Evolutionary conservation across 106 monocot genomes (phyloP).

Genomic region (Dactylorhiza incarnata): DNA sequence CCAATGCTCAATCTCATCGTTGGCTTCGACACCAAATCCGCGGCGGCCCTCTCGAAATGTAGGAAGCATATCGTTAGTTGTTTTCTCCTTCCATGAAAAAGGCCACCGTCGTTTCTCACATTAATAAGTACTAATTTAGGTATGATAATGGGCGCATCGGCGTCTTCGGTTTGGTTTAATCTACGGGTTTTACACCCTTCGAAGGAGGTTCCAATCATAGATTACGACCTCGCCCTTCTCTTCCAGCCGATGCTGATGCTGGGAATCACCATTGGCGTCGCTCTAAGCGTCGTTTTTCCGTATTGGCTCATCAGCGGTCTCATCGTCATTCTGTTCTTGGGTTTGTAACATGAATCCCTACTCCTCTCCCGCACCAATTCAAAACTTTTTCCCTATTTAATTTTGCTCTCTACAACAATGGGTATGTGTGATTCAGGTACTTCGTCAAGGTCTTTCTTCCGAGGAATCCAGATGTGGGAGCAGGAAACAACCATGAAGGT

Average conservation of each 20-base stretch:
- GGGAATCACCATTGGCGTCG: constrained; percentile 90
- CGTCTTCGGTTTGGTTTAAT: constrained; percentile 96
- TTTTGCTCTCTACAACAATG: background rate
- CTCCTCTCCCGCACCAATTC: background rate
- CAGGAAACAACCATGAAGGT: constrained; percentile 79
- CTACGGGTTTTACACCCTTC: constrained; percentile 71
- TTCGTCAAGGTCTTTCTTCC: constrained; percentile 85
- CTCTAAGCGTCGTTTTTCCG: constrained; percentile 89
- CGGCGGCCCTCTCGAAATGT: constrained; percentile 98
- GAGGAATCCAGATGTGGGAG: constrained; percentile 79
- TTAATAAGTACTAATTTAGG: constrained; percentile 18
- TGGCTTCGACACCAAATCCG: constrained; percentile 95
- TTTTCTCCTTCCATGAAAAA: background rate
- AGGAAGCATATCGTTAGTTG: constrained; percentile 1
- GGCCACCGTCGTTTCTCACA: background rate
- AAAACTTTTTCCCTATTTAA: background rate
- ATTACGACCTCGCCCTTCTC: constrained; percentile 86
- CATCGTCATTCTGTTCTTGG: constrained; percentile 85
- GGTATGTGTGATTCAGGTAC: constrained; percentile 39
- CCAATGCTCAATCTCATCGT: constrained; percentile 90
- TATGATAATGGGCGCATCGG: constrained; percentile 97
- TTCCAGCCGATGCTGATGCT: constrained; percentile 99
- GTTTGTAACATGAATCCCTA: constrained; percentile 17
- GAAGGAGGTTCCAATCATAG: constrained; percentile 87
- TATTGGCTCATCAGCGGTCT: constrained; percentile 96